phyloP scores from a whole-genome alignment of 306 rosid species.

The Acacia confusa region DNA sequence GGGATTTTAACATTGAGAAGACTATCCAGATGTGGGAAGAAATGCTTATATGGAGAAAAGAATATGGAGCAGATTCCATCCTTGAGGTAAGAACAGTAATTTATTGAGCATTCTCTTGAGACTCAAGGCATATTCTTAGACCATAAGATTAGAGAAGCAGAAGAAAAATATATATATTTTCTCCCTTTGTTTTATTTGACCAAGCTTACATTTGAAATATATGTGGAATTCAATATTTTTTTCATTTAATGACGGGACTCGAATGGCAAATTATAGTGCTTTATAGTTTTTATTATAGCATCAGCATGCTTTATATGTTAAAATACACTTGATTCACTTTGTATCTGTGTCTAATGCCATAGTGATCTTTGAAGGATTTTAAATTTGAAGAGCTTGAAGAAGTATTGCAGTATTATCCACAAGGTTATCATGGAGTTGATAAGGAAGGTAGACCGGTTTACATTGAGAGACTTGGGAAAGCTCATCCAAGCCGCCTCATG shows the following conservation, averaged over 20 bases:
- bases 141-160: not conserved
- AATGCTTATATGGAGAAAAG: conserved; percentile 87
- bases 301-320: conserved; percentile 14
- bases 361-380: conserved; percentile 63
- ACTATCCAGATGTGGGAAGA: conserved; percentile 90
- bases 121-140: not conserved
- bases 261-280: not conserved
- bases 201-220: conserved; percentile 2
- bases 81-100: conserved; percentile 65
- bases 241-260: not conserved
- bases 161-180: not conserved
- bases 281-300: conserved; percentile 12
- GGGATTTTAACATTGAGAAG: conserved; percentile 76
- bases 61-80: conserved; percentile 76
- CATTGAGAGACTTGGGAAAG: conserved; percentile 93
- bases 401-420: conserved; percentile 93
- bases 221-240: not conserved
- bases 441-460: conserved; percentile 97
- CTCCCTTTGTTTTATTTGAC: not conserved
- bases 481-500: conserved; percentile 90
- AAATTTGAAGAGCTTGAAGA: conserved; percentile 90
- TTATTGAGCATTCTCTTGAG: conserved; percentile 11
- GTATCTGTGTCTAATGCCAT: conserved; percentile 35
- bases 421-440: conserved; percentile 96
- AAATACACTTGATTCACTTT: not conserved